Percentiles rank a stretch among this genome's conserved stretches.
Evolutionary conservation across 495 filamentous ascomycete species (phyloP).

Genomic region (Xylaria venustula): DNA sequence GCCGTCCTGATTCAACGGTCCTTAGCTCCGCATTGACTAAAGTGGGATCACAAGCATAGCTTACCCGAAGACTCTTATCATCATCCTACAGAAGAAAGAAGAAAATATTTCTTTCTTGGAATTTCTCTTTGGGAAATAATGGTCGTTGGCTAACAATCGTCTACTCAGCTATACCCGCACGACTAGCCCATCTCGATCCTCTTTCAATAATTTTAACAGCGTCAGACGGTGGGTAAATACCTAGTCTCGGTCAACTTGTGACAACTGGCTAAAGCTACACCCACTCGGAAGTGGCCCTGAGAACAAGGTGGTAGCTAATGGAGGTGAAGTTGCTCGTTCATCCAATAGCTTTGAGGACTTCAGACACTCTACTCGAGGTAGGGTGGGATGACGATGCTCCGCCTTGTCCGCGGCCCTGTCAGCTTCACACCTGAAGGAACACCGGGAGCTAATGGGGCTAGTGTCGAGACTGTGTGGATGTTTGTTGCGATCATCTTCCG

Average conservation of each 20-base stretch:
- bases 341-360: neutral
- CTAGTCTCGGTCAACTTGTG: conserved; percentile 10
- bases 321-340: neutral
- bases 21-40: conserved; percentile 9
- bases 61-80: neutral
- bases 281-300: conserved; percentile 12
- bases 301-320: neutral
- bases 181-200: conserved; percentile 4
- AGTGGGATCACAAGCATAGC: neutral
- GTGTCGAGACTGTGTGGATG: conserved; percentile 10
- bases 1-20: conserved; percentile 12
- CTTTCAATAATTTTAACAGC: conserved; percentile 8
- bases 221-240: neutral
- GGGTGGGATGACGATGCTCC: conserved; percentile 18
- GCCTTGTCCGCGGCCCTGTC: conserved; percentile 11
- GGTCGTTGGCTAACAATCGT: conserved; percentile 1
- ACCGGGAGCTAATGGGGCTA: conserved; percentile 10
- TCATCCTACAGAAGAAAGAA: conserved; percentile 2
- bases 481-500: conserved; percentile 10
- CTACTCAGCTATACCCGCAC: neutral
- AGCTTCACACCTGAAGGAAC: conserved; percentile 13
- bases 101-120: neutral
- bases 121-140: neutral
- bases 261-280: conserved; percentile 8
- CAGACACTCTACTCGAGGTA: conserved; percentile 7